These are phyloP conservation scores for Rhodotorula diobovata DNA, from an alignment of 768 basidiomycete genomes.

Conservation along the genomic window DNA sequence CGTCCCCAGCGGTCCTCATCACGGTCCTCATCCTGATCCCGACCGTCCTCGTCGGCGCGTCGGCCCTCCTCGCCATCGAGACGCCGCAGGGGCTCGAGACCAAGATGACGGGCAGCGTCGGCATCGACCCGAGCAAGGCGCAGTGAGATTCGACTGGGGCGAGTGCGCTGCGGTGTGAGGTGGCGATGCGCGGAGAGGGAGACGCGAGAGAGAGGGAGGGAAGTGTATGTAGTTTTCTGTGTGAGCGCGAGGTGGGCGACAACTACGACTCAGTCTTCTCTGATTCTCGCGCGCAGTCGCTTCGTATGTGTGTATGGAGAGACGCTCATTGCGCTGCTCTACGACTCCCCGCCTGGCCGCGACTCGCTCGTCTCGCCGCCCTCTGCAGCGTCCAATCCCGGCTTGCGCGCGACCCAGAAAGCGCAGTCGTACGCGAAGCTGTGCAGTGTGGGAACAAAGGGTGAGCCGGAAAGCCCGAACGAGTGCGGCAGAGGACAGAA, in stretches of 20 bases:
- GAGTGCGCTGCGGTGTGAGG: too few relatives aligned
- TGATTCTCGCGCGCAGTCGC: too few relatives aligned
- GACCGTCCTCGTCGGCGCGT: constrained; percentile 25
- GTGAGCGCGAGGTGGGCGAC: neutral
- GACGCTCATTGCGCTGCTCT: too few relatives aligned
- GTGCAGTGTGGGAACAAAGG: neutral
- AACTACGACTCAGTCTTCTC: too few relatives aligned
- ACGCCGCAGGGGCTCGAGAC: constrained; percentile 37
- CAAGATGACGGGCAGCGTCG: constrained; percentile 40
- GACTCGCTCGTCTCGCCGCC: too few relatives aligned
- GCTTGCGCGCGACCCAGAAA: constrained; percentile 33
- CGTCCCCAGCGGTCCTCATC: constrained; percentile 30
- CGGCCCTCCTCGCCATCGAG: constrained; percentile 35
- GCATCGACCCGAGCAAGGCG: constrained; percentile 30
- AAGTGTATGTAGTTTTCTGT: neutral
- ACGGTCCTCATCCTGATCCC: constrained; percentile 38
- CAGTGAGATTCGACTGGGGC: neutral
- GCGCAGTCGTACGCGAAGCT: constrained; percentile 32
- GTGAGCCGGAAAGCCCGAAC: neutral
- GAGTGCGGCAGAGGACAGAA: too few relatives aligned
- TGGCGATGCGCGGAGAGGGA: too few relatives aligned
- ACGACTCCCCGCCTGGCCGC: too few relatives aligned
- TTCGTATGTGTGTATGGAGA: too few relatives aligned
- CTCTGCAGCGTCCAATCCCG: neutral
- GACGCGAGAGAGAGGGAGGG: neutral